Evolutionary conservation across 192 early-diverging fungal species (phyloP).

Genomic region (Bifiguratus adelaidae): DNA sequence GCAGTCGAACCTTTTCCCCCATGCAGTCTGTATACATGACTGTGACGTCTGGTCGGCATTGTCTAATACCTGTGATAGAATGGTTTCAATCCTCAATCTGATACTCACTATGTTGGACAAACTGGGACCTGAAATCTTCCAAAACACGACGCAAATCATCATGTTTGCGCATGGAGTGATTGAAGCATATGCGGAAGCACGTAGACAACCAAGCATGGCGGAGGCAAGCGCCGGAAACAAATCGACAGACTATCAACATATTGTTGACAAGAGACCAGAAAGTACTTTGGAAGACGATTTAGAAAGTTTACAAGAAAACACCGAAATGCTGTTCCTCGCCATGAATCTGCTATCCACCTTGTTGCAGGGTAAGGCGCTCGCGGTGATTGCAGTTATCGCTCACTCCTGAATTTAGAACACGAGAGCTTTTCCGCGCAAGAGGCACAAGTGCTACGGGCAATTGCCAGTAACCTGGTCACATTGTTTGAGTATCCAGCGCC

Average conservation of each 20-base stretch:
- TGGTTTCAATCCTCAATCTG: conserved; percentile 45
- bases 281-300: conserved; percentile 13
- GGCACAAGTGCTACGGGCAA: conserved; percentile 21
- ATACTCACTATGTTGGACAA: conserved; percentile 54
- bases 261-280: conserved; percentile 7
- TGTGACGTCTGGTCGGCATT: neutral
- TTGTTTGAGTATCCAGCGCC: too few species aligned
- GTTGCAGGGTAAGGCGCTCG: conserved; percentile 36
- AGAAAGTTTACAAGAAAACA: conserved; percentile 39
- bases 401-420: conserved; percentile 21
- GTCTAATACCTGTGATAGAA: conserved; percentile 16
- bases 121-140: conserved; percentile 64
- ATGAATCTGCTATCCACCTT: conserved; percentile 54
- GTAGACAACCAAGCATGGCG: neutral
- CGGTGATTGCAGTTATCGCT: conserved; percentile 1
- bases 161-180: conserved; percentile 53
- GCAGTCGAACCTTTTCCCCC: neutral
- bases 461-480: conserved; percentile 21
- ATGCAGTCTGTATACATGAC: neutral
- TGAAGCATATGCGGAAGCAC: conserved; percentile 30
- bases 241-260: neutral
- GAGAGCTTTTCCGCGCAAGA: conserved; percentile 28
- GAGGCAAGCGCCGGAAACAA: neutral
- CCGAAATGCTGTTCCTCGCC: conserved; percentile 42
- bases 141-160: conserved; percentile 66